A percentile compares a stretch with the other conserved stretches of the same genome.
Evolutionary conservation across 768 basidiomycete genomes (phyloP).

Genomic region (Nidularia sp.): DNA sequence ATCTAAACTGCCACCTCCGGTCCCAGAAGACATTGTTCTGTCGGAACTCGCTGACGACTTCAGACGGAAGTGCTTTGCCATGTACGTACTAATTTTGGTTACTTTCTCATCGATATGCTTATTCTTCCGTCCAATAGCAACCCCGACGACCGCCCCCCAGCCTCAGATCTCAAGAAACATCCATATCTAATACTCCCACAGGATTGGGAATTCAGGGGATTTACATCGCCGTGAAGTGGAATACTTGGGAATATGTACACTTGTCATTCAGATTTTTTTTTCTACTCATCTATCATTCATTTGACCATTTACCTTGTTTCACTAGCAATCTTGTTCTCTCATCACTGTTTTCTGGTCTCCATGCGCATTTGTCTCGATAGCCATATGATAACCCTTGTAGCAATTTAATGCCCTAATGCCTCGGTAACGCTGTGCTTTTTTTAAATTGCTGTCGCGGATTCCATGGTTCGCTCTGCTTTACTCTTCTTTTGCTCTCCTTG

Average conservation of each 20-base stretch:
- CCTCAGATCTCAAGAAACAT: slow-evolving; percentile 76
- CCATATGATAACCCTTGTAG: slow-evolving; percentile 37
- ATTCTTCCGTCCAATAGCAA: slow-evolving; percentile 40
- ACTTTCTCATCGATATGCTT: no score
- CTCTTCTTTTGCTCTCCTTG: no score
- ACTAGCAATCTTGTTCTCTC: slow-evolving; percentile 9
- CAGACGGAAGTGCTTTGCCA: slow-evolving; percentile 82
- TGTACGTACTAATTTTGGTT: slow-evolving; percentile 43
- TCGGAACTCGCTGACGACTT: slow-evolving; percentile 82
- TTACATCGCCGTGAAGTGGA: slow-evolving; percentile 25
- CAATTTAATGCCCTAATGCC: slow-evolving; percentile 34
- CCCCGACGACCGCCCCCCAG: slow-evolving; percentile 78
- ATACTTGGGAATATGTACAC: neutral
- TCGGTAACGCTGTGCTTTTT: slow-evolving; percentile 1
- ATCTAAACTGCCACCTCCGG: slow-evolving; percentile 80
- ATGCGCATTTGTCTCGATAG: slow-evolving; percentile 17
- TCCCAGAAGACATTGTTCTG: slow-evolving; percentile 79
- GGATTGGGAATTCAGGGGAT: slow-evolving; percentile 74
- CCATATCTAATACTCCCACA: slow-evolving; percentile 69
- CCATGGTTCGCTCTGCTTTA: no score
- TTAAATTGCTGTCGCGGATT: no score
- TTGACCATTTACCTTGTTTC: slow-evolving; percentile 9
- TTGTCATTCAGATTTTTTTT: neutral
- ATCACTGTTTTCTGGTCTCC: slow-evolving; percentile 1
- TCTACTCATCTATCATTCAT: neutral